Base-by-base conservation (phyloP, 257 asterid genomes). In the Capsicum rhomboideum region DNA sequence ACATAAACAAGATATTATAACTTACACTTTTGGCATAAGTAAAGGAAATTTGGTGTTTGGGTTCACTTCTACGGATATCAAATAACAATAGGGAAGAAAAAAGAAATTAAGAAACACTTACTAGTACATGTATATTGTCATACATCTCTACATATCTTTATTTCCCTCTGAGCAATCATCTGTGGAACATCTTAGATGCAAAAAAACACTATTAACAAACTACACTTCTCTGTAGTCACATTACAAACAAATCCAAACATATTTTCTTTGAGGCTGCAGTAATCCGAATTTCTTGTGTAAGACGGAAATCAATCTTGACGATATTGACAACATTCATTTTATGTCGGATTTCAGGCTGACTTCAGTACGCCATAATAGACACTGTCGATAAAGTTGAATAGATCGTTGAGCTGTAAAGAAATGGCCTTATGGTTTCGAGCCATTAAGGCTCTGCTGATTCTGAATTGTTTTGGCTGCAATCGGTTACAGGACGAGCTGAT, bases 401-500 rank as follows among this genome's bases (percentile, higher is more conserved):
- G 40, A 34, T 34, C 40, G 4, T 34, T 5, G 40, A 34, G 4
- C 40, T 34, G 4, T 34, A 34, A n/a, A 34, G 40, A 34, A 34
- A 34, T 34, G 40, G 40, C 40, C 40, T 34, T 34, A 34, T 34
- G 3, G 40, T 64, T 28, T 28, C 28, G 44, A 64, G 42, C 42
- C 74, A 29, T 14, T 75, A 75, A 2, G 80, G 80, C 37, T 49
- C 69, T 86, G 77, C 82, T 6, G 66, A 9, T 64, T 77, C 85
- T 80, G 91, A 85, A 82, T 68, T 84, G 56, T 74, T 69, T 1
- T 12, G 21, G 80, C 64, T 83, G 92, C 90, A 83, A 66, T 78
- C 49, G 34, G 82, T 85, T n/a, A 78, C 82, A 49, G 86, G 84
- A 8, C 87, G 85, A 75, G 89, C 80, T 14, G 91, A 88, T 85